phyloP scores from a whole-genome alignment of 768 basidiomycete genomes.

The Leccinum subgranulosum region DNA sequence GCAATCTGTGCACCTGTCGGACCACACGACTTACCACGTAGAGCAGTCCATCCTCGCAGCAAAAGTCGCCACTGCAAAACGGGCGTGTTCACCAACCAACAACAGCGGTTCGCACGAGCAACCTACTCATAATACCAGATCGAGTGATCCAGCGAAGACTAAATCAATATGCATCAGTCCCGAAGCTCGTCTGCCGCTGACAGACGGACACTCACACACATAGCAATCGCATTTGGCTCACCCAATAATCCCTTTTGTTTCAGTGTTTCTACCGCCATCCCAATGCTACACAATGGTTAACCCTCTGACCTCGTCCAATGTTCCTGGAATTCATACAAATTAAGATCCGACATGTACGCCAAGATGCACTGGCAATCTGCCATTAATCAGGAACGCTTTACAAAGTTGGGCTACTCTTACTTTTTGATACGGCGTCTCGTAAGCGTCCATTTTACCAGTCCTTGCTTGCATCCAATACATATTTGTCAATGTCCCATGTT shows the following conservation, averaged over 20 bases:
- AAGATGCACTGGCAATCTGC: slow-evolving; percentile 60
- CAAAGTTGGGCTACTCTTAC: slow-evolving; percentile 31
- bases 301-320: not conserved
- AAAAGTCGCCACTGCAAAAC: slow-evolving; percentile 57
- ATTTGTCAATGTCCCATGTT: slow-evolving; percentile 47
- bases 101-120: not conserved
- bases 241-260: slow-evolving; percentile 48
- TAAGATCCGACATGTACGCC: slow-evolving; percentile 73
- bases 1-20: not conserved
- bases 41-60: slow-evolving; percentile 78
- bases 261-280: slow-evolving; percentile 49
- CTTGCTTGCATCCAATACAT: slow-evolving; percentile 84
- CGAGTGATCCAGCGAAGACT: slow-evolving; percentile 71
- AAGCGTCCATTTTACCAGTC: slow-evolving; percentile 50
- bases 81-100: not conserved
- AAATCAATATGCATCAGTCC: slow-evolving; percentile 6
- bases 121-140: slow-evolving; percentile 76
- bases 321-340: slow-evolving; percentile 53
- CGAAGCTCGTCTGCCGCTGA: not conserved
- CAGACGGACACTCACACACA: slow-evolving; percentile 50
- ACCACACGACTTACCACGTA: slow-evolving; percentile 54
- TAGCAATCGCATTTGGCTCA: slow-evolving; percentile 50
- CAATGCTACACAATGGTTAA: slow-evolving; percentile 44
- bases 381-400: slow-evolving; percentile 1
- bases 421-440: slow-evolving; percentile 75